Evolutionary conservation across 495 filamentous ascomycete genomes (phyloP).

Genomic region (Daldinia caldariorum): DNA sequence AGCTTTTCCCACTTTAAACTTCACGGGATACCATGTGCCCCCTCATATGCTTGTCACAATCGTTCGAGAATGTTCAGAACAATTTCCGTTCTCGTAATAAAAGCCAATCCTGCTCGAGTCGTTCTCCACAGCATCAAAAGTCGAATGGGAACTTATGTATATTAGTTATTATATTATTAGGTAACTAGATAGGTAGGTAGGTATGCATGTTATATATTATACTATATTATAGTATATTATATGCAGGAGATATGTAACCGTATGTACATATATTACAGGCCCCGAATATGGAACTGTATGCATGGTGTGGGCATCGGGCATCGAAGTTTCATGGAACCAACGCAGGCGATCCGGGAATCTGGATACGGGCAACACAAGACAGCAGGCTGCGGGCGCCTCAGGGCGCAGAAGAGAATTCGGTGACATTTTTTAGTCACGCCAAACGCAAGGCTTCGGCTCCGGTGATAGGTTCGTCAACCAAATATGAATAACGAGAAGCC

Average conservation of each 20-base stretch:
- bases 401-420: constrained; percentile 12
- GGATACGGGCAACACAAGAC: constrained; percentile 41
- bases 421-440: constrained; percentile 34
- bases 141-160: constrained; percentile 8
- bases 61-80: background rate
- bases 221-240: background rate
- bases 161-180: background rate
- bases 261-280: constrained; percentile 15
- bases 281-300: constrained; percentile 26
- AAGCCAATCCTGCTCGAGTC: background rate
- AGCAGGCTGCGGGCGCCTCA: constrained; percentile 33
- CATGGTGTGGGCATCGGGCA: constrained; percentile 20
- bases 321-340: constrained; percentile 39
- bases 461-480: constrained; percentile 30
- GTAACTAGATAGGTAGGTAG: too few species aligned
- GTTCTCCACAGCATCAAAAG: background rate
- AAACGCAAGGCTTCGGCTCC: constrained; percentile 31
- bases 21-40: background rate
- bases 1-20: background rate
- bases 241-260: constrained; percentile 12
- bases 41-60: background rate
- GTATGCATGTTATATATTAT: too few species aligned
- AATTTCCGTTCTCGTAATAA: background rate
- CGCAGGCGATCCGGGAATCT: constrained; percentile 40
- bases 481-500: constrained; percentile 34